Evolutionary conservation across 257 asterid species (phyloP), one percentile per base, ranked within the genome.

Genomic region (Solanum dulcamara): DNA sequence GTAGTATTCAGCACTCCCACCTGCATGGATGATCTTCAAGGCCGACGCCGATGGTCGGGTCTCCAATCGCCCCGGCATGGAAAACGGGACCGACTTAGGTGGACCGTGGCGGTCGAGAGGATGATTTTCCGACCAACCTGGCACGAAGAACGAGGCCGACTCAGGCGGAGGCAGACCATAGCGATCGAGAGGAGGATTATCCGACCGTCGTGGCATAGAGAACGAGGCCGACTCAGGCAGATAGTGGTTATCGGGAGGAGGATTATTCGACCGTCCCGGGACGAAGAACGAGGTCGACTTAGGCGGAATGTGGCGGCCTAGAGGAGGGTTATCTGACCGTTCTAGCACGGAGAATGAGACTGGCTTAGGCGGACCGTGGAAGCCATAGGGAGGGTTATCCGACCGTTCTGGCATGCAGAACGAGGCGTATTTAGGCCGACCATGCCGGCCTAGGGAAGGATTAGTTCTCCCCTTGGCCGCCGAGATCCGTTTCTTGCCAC

Each of bases 21-120:
- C 95, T 2, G 91, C 89, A 75, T 92, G 94, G 89, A 92, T 83
- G 89, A 94, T 93, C 88, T 89, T 93, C 86, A 94, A 57, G 71
- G 91, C 93, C 37, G 89, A 87, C 46, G 88, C 84, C 20, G 91
- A 83, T 30, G 75, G 40, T 13, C 48, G 79, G 50, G 51, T 84
- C 4, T 38, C 85, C 81, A 13, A n/a, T 22, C 7, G 22, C 40
- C 17, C 13, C 1, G 30, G 35, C 33, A 40, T 4, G 35, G 55
- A 72, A 35, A 72, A 72, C 55, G 35, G n/a, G 81, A 10, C n/a
- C 7, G 4, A 22, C 26, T 20, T 67, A 67, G 77, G 46, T 1
- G 26, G 77, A 4, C 28, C 28, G 0, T 68, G 46, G 42, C 2
- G 46, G 4, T 1, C 3, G 15, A 33, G 15, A 1, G 6, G 84